These are phyloP conservation scores for Ustilago xerochloae DNA, from an alignment of 1,284 basidiomycete genomes.

Conservation along the genomic window DNA sequence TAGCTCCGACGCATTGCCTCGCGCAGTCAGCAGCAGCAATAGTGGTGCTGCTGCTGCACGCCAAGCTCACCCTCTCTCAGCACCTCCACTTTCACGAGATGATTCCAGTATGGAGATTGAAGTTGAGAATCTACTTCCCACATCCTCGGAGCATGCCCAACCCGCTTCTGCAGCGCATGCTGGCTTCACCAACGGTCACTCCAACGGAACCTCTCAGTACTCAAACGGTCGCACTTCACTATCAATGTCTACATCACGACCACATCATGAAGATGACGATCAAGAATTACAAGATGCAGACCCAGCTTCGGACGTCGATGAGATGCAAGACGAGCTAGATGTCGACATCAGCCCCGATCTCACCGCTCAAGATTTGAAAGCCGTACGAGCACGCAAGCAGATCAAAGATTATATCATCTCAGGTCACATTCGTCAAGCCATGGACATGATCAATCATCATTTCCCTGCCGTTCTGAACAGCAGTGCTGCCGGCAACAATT, in stretches of 20 bases:
- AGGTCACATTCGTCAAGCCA: slow-evolving; percentile 79
- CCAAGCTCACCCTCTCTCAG: slow-evolving; percentile 54
- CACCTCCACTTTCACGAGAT: slow-evolving; percentile 54
- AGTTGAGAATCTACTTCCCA: slow-evolving; percentile 52
- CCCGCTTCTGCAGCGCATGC: slow-evolving; percentile 18
- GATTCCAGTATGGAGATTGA: slow-evolving; percentile 61
- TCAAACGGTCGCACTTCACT: slow-evolving; percentile 10
- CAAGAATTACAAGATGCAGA: slow-evolving; percentile 34
- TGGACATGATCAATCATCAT: slow-evolving; percentile 73
- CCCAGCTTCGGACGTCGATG: slow-evolving; percentile 17
- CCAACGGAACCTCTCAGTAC: slow-evolving; percentile 12
- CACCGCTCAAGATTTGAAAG: slow-evolving; percentile 32
- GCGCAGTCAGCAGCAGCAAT: background rate
- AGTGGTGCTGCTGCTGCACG: slow-evolving; percentile 16
- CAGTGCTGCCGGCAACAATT: slow-evolving; percentile 1
- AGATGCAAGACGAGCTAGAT: slow-evolving; percentile 18
- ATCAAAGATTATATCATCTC: slow-evolving; percentile 76
- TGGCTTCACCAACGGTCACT: slow-evolving; percentile 12
- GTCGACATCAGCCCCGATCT: slow-evolving; percentile 44
- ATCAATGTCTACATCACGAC: background rate
- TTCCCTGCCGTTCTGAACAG: slow-evolving; percentile 62
- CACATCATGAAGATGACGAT: slow-evolving; percentile 5
- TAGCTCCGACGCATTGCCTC: background rate
- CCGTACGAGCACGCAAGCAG: slow-evolving; percentile 60
- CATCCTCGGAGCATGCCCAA: slow-evolving; percentile 44